A percentile compares a stretch with the other conserved stretches of the same genome.
These are phyloP conservation scores for Nicotiana tabacum DNA, from an alignment of 257 asterid species.

Conservation along the genomic window DNA sequence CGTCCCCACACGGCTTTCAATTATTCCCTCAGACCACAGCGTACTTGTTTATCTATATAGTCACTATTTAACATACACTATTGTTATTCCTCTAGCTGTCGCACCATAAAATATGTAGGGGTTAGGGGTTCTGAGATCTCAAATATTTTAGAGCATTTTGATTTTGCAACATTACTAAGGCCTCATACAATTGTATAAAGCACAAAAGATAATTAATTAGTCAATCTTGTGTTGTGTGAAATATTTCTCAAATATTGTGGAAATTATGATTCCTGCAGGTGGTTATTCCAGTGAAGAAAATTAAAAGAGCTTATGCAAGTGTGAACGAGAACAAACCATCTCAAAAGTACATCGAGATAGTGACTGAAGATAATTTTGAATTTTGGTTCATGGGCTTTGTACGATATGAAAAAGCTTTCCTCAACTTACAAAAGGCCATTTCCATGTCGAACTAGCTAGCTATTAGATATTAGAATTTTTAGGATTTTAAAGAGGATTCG, in stretches of 20 bases:
- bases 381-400: slow-evolving; percentile 98
- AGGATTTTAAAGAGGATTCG: not conserved
- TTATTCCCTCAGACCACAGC: not conserved
- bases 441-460: slow-evolving; percentile 28
- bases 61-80: not conserved
- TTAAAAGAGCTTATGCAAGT: slow-evolving; percentile 47
- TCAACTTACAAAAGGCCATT: slow-evolving; percentile 50
- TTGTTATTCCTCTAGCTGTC: not conserved
- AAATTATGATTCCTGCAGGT: slow-evolving; percentile 34
- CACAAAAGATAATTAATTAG: not conserved
- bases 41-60: not conserved
- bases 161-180: not conserved
- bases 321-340: slow-evolving; percentile 53
- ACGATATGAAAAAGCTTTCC: slow-evolving; percentile 73
- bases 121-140: not conserved
- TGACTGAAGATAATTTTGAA: slow-evolving; percentile 61
- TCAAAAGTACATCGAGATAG: slow-evolving; percentile 65
- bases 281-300: slow-evolving; percentile 58
- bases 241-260: not conserved
- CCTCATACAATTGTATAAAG: not conserved
- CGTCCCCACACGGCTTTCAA: not conserved
- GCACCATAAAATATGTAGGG: too few relatives aligned
- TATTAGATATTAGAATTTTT: not conserved
- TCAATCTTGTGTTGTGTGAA: not conserved
- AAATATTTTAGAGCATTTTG: not conserved